Conservation (phyloP, 2,329 filamentous ascomycete genomes). For the Plenodomus lindquistii region DNA sequence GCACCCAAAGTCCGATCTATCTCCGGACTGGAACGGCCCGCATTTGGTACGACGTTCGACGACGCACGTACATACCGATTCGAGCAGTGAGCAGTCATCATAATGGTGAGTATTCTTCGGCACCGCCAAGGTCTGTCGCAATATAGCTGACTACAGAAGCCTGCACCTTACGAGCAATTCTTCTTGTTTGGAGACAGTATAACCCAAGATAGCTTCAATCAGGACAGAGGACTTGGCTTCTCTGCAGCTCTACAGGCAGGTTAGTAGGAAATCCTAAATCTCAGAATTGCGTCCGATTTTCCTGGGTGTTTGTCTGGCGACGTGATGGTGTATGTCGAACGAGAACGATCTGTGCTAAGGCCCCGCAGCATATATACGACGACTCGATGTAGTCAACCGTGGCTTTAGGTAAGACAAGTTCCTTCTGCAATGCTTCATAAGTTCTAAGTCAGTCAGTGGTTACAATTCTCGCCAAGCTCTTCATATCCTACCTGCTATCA, state of each 20-base stretch:
- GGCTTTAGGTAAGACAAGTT: constrained; percentile 64
- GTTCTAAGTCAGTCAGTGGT: constrained; percentile 55
- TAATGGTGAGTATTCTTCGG: constrained; percentile 12
- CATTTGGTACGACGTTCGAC: constrained; percentile 14
- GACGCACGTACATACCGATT: not conserved
- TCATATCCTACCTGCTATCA: constrained; percentile 68
- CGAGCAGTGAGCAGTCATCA: not conserved
- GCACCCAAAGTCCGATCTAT: not conserved
- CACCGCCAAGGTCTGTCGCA: not conserved
- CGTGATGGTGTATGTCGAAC: constrained; percentile 1
- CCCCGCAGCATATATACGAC: constrained; percentile 70
- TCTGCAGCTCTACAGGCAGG: constrained; percentile 71
- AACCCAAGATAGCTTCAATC: constrained; percentile 68
- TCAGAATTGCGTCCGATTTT: constrained; percentile 4
- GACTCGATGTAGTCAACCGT: constrained; percentile 84
- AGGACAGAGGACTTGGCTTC: constrained; percentile 72
- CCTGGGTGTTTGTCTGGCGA: not conserved
- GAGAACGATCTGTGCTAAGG: constrained; percentile 6
- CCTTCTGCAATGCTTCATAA: not conserved
- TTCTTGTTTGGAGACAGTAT: constrained; percentile 91
- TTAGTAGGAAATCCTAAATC: constrained; percentile 46
- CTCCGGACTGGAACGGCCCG: not conserved
- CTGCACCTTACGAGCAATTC: constrained; percentile 48
- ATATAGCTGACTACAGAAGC: constrained; percentile 18
- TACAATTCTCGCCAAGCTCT: constrained; percentile 81